These are phyloP conservation scores for Trematosphaeria pertusa DNA, from an alignment of 2,329 filamentous ascomycete species.

Conservation along the genomic window DNA sequence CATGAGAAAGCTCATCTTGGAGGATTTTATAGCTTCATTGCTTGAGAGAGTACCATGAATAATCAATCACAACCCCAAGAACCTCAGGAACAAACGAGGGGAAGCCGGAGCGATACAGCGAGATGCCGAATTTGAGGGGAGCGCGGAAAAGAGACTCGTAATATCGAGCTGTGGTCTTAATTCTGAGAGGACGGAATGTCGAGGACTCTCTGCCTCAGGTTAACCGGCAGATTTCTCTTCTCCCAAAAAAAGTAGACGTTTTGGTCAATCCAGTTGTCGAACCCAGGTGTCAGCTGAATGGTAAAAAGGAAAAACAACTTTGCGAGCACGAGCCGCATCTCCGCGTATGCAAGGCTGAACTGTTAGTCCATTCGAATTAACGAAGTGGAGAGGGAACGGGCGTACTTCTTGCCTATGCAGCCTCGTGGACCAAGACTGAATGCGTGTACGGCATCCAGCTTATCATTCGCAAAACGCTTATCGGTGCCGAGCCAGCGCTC, in stretches of 20 bases:
- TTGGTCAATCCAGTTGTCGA: slow-evolving; percentile 6
- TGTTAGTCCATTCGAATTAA: not conserved
- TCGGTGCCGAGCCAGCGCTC: slow-evolving; percentile 31
- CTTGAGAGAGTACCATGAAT: too few species aligned
- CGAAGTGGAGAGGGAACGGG: not conserved
- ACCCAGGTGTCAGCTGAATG: slow-evolving; percentile 19
- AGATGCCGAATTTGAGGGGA: too few species aligned
- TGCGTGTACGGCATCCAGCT: slow-evolving; percentile 36
- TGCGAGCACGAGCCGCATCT: slow-evolving; percentile 47
- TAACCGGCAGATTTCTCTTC: slow-evolving; percentile 1
- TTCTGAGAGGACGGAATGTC: not conserved
- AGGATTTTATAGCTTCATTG: too few species aligned
- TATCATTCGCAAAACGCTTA: slow-evolving; percentile 31
- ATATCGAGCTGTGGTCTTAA: not conserved
- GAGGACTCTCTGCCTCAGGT: slow-evolving; percentile 3
- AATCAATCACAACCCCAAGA: too few species aligned
- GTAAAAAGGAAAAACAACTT: slow-evolving; percentile 51
- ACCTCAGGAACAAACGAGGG: too few species aligned
- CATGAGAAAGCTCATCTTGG: too few species aligned
- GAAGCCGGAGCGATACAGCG: too few species aligned
- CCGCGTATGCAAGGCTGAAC: slow-evolving; percentile 40
- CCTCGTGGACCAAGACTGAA: slow-evolving; percentile 19
- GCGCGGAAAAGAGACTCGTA: not conserved
- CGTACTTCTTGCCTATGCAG: slow-evolving; percentile 24
- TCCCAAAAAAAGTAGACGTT: slow-evolving; percentile 8